Percentiles rank a stretch among this genome's conserved stretches.
Conservation (phyloP, 108 stramenopile genomes). For the Bacterosira constricta region DNA sequence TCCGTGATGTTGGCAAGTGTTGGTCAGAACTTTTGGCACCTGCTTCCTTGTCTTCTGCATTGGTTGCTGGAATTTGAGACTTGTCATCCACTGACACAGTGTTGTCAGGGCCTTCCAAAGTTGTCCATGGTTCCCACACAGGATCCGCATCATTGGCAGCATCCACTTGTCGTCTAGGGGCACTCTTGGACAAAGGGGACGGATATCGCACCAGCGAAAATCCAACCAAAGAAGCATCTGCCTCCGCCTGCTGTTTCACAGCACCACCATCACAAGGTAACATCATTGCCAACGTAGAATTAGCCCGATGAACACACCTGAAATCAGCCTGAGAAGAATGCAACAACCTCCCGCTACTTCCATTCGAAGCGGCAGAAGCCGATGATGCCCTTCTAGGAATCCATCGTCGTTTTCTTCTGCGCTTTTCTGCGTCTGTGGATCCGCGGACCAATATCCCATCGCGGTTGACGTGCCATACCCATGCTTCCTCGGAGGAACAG, state of each 20-base stretch:
- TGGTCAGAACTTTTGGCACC: background rate
- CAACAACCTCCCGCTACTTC: background rate
- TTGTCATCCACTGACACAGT: background rate
- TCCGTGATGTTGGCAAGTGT: slow-evolving; percentile 44
- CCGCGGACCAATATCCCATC: slow-evolving; percentile 57
- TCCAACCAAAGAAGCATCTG: slow-evolving; percentile 16
- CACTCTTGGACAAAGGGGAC: slow-evolving; percentile 7
- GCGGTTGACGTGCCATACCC: slow-evolving; percentile 68
- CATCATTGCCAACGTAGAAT: slow-evolving; percentile 10
- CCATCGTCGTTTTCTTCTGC: slow-evolving; percentile 13
- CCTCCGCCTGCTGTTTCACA: background rate
- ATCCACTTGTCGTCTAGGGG: background rate
- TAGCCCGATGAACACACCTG: slow-evolving; percentile 24
- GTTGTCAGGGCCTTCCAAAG: slow-evolving; percentile 17
- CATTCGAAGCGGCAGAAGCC: background rate
- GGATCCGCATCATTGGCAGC: slow-evolving; percentile 6
- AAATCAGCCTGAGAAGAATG: background rate
- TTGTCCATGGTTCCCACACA: slow-evolving; percentile 33
- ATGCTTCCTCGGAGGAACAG: slow-evolving; percentile 63
- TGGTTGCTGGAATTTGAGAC: background rate
- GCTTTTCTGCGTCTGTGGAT: slow-evolving; percentile 26
- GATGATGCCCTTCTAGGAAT: background rate
- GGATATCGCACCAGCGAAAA: slow-evolving; percentile 54
- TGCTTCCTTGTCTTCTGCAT: background rate
- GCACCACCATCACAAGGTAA: slow-evolving; percentile 13